These are phyloP conservation scores for Neonectria neomacrospora DNA, from an alignment of 2,329 filamentous ascomycete species.

Conservation along the genomic window DNA sequence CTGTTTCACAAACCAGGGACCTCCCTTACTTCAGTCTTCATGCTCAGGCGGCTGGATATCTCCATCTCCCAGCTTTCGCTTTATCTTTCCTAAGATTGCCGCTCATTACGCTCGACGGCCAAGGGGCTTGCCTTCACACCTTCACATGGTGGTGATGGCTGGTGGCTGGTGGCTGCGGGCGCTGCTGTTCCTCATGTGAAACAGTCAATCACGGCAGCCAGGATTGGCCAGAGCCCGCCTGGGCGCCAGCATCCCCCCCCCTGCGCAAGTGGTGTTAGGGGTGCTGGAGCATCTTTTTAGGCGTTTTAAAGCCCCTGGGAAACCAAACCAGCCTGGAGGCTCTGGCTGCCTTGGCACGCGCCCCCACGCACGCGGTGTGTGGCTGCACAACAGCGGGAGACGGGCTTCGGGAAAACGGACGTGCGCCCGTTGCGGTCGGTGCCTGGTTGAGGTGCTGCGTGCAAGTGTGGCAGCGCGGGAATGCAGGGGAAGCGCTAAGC, in stretches of 20 bases:
- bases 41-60: constrained; percentile 4
- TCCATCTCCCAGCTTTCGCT: constrained; percentile 13
- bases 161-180: constrained; percentile 40
- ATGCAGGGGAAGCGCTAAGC: constrained; percentile 32
- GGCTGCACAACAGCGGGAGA: constrained; percentile 25
- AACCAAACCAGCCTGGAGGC: neutral
- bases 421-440: constrained; percentile 25
- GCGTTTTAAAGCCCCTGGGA: neutral
- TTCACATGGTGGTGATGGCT: constrained; percentile 24
- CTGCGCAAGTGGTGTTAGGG: neutral
- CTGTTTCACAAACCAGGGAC: neutral
- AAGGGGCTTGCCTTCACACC: neutral
- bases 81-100: constrained; percentile 6
- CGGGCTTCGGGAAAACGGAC: constrained; percentile 13
- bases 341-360: neutral
- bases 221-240: constrained; percentile 30
- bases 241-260: constrained; percentile 6
- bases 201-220: constrained; percentile 24
- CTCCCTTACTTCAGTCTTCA: neutral
- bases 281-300: too few species aligned
- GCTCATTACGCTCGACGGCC: neutral
- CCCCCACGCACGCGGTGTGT: constrained; percentile 27
- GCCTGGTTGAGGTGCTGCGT: constrained; percentile 22
- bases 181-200: constrained; percentile 33
- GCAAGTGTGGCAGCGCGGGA: constrained; percentile 23